Evolutionary conservation across 306 rosid genomes (phyloP).

Genomic region (Ammopiptanthus mongolicus): DNA sequence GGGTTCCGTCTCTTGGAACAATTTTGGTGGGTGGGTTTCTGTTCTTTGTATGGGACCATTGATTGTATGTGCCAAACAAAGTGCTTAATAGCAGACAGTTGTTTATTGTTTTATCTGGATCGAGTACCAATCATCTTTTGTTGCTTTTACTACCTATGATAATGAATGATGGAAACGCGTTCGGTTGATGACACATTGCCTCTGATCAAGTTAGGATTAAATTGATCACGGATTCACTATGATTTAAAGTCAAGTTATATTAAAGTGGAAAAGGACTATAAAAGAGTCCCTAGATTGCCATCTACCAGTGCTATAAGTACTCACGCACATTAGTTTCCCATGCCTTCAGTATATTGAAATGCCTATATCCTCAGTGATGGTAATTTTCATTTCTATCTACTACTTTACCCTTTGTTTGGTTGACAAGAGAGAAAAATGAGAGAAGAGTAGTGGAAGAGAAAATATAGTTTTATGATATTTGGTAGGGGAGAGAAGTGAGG

Average conservation of each 20-base stretch:
- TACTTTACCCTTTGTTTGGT: too few relatives aligned
- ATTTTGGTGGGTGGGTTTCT: constrained; percentile 40
- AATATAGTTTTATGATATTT: too few relatives aligned
- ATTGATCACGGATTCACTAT: constrained; percentile 25
- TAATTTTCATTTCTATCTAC: constrained; percentile 22
- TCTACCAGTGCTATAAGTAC: neutral
- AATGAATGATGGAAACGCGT: neutral
- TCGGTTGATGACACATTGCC: constrained; percentile 6
- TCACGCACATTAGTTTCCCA: constrained; percentile 16
- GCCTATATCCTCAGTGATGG: neutral
- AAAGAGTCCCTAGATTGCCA: neutral
- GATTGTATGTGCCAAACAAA: constrained; percentile 18
- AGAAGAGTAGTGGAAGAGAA: too few relatives aligned
- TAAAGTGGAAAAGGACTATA: neutral
- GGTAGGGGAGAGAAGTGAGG: too few relatives aligned
- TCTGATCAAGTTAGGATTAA: constrained; percentile 19
- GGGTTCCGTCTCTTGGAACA: constrained; percentile 48
- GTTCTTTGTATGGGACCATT: constrained; percentile 37
- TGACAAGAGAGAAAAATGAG: too few relatives aligned
- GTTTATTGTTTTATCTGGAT: constrained; percentile 30
- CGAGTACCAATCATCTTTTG: neutral
- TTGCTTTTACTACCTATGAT: neutral
- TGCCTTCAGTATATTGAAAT: constrained; percentile 1
- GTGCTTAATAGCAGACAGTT: constrained; percentile 22
- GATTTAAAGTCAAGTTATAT: constrained; percentile 15